phyloP scores from a whole-genome alignment of 257 asterid species.

The Penstemon davidsonii region DNA sequence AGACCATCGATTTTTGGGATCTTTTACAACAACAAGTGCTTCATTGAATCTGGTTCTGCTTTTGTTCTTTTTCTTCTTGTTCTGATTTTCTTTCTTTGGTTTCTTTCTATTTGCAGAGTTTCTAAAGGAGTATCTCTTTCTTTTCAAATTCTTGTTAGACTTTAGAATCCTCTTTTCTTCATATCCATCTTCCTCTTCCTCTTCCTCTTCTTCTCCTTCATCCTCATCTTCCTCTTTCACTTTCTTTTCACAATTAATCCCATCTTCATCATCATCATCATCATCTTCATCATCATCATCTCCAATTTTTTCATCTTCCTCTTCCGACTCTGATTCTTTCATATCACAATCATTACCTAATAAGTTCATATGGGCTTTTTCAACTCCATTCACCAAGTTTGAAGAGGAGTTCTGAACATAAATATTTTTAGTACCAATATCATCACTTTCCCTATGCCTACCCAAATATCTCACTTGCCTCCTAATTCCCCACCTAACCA shows the following conservation, averaged over 20 bases:
- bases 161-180: slow-evolving; percentile 30
- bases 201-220: slow-evolving; percentile 37
- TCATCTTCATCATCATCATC: slow-evolving; percentile 36
- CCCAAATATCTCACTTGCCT: slow-evolving; percentile 78
- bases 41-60: slow-evolving; percentile 48
- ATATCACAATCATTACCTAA: no score
- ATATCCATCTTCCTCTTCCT: slow-evolving; percentile 30
- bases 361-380: no score
- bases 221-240: slow-evolving; percentile 29
- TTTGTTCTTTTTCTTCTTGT: slow-evolving; percentile 1
- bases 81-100: slow-evolving; percentile 43
- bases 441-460: background rate
- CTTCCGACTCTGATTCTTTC: no score
- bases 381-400: no score
- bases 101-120: slow-evolving; percentile 38
- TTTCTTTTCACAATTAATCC: no score
- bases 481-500: slow-evolving; percentile 83
- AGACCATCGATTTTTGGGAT: slow-evolving; percentile 96
- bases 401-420: no score
- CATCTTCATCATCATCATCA: slow-evolving; percentile 8
- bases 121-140: slow-evolving; percentile 76
- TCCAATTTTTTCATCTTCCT: no score
- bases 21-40: slow-evolving; percentile 39
- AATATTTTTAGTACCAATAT: no score
- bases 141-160: slow-evolving; percentile 47